Base-by-base conservation (phyloP, 352 stramenopile genomes). In the Globisporangium apiculatum region DNA sequence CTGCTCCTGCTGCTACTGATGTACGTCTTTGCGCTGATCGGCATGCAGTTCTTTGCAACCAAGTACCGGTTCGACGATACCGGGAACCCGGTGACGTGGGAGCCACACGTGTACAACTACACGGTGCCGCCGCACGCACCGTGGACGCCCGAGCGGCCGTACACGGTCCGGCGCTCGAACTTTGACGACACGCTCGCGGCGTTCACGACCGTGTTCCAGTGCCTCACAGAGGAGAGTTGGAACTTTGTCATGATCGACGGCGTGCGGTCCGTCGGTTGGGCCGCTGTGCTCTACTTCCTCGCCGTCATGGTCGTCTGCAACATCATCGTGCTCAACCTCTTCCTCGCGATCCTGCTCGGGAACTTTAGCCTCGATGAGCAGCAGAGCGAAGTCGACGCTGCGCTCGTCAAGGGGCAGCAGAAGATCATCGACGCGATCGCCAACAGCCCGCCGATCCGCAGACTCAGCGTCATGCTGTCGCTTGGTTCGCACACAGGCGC, bases 261-360 rank as follows among this genome's bases (percentile, higher is more conserved):
- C 31, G 76, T 87, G 62, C 83, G 72, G 18, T 71, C 75, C 5
- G 71, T 61, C 9, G 68, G 67, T 31, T 76, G 65, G 67, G 53
- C 40, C 18, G 69, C 69, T 11, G 51, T 68, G 5, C 4, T 77
- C 15, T 96, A 89, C 60, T 88, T 91, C 48, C 11, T 94, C 15
- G 35, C 62, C 8, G 70, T 79, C 7, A 76, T 96, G 65, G 58
- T 96, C 0, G 66, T 96, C 36, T 83, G 86, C 38, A 78, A 84
- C 37, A 95, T 95, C 69, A 86, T 94, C 58, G 72, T 95, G 17
- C 64, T 97, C 9, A 96, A 96, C 58, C 62, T 97, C 8, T 95
- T 97, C 57, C 69, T 96, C 4, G 89, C 87, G 0, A 95, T 97
- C 62, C 60, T 97, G 14, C 69, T 97, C 9, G 70, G 73, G 37